A percentile compares a stretch with the other conserved stretches of the same genome.
Evolutionary conservation across 2,329 filamentous ascomycete species (phyloP).

Genomic region (Aspergillus cejpii): DNA sequence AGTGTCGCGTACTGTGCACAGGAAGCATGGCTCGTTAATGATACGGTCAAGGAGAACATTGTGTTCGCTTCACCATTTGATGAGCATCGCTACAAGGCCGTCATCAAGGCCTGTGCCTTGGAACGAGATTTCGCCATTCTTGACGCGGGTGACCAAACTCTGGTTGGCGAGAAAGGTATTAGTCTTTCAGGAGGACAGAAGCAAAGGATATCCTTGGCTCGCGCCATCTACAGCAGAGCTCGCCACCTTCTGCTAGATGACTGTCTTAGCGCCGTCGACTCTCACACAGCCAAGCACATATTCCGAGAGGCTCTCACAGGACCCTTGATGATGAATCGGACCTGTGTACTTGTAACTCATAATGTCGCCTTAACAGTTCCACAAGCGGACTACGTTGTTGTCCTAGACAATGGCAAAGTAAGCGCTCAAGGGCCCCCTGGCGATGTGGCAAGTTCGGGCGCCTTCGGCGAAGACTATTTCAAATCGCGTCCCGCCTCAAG

Average conservation of each 20-base stretch:
- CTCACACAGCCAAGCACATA: slow-evolving; percentile 96
- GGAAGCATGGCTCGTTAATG: slow-evolving; percentile 94
- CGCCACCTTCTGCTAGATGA: slow-evolving; percentile 88
- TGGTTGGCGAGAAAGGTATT: slow-evolving; percentile 96
- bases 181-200: slow-evolving; percentile 95
- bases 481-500: slow-evolving; percentile 67
- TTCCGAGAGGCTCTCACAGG: slow-evolving; percentile 89
- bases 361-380: slow-evolving; percentile 86
- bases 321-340: slow-evolving; percentile 78
- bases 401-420: slow-evolving; percentile 81
- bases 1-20: slow-evolving; percentile 95
- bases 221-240: slow-evolving; percentile 92
- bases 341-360: slow-evolving; percentile 92
- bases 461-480: slow-evolving; percentile 75
- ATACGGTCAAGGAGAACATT: slow-evolving; percentile 92
- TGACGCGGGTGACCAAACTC: slow-evolving; percentile 82
- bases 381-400: slow-evolving; percentile 69
- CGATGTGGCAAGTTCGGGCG: slow-evolving; percentile 78
- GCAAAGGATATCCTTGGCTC: slow-evolving; percentile 92
- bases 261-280: slow-evolving; percentile 92
- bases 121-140: slow-evolving; percentile 88
- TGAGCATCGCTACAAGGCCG: slow-evolving; percentile 74
- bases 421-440: slow-evolving; percentile 66
- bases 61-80: slow-evolving; percentile 78
- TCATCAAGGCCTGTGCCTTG: slow-evolving; percentile 83